These are phyloP conservation scores for Colletotrichum sp. DNA, from an alignment of 2,329 filamentous ascomycete genomes.

Conservation along the genomic window DNA sequence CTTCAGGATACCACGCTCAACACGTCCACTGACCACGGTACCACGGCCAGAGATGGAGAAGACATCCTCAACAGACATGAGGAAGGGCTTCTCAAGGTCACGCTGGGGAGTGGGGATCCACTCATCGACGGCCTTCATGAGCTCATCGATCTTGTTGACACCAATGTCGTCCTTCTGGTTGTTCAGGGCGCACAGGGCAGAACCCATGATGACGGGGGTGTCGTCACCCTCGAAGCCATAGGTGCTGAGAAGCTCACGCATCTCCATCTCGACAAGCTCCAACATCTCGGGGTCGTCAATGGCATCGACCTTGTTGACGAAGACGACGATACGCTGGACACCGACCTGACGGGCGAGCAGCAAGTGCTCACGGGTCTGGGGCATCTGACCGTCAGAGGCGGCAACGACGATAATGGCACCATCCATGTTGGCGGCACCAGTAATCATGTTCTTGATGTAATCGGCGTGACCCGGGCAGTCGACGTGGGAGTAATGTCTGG, in stretches of 20 bases:
- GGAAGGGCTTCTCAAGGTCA: constrained; percentile 96
- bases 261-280: constrained; percentile 99
- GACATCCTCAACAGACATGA: constrained; percentile 96
- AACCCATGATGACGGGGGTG: constrained; percentile 96
- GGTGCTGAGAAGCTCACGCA: constrained; percentile 91
- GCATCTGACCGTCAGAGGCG: constrained; percentile 98
- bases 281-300: constrained; percentile 99
- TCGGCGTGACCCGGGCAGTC: constrained; percentile 99
- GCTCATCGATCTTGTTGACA: constrained; percentile 85
- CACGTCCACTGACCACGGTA: constrained; percentile 95
- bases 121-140: constrained; percentile 85
- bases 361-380: constrained; percentile 98
- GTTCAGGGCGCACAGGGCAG: constrained; percentile 93
- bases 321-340: constrained; percentile 97
- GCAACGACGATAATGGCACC: constrained; percentile 98
- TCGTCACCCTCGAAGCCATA: constrained; percentile 99
- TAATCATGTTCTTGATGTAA: constrained; percentile 99
- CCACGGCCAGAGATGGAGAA: constrained; percentile 93
- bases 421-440: constrained; percentile 98
- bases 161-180: constrained; percentile 88
- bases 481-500: constrained; percentile 98
- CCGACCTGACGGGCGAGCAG: constrained; percentile 97
- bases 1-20: constrained; percentile 94
- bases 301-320: constrained; percentile 99
- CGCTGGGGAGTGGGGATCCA: constrained; percentile 98